A percentile compares a stretch with the other conserved stretches of the same genome.
Conservation (phyloP, 2,329 filamentous ascomycete species). For the Alternaria sp. region DNA sequence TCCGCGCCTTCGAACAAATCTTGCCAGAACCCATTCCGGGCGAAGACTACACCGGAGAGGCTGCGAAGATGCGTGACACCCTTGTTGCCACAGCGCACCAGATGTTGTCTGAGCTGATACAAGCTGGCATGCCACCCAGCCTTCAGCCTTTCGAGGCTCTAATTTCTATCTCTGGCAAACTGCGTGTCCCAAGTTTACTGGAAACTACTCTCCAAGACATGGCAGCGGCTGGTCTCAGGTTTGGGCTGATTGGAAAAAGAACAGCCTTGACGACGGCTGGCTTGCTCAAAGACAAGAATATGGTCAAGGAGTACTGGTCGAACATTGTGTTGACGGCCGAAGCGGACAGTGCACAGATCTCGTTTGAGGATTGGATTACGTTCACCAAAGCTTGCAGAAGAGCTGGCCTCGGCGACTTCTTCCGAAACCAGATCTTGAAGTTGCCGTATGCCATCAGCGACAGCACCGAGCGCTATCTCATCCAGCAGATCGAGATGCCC, state of each 20-base stretch:
- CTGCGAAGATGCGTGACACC: slow-evolving; percentile 26
- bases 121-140: slow-evolving; percentile 34
- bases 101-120: slow-evolving; percentile 29
- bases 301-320: slow-evolving; percentile 42
- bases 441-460: slow-evolving; percentile 33
- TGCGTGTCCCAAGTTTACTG: slow-evolving; percentile 34
- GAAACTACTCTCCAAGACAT: slow-evolving; percentile 33
- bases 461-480: slow-evolving; percentile 13
- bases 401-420: slow-evolving; percentile 27
- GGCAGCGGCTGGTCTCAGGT: slow-evolving; percentile 21
- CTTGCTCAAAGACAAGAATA: slow-evolving; percentile 23
- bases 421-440: slow-evolving; percentile 31
- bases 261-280: slow-evolving; percentile 39
- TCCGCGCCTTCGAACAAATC: slow-evolving; percentile 42
- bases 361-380: slow-evolving; percentile 40
- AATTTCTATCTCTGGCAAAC: slow-evolving; percentile 37
- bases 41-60: slow-evolving; percentile 24
- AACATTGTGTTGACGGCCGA: slow-evolving; percentile 30
- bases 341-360: slow-evolving; percentile 25
- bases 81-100: slow-evolving; percentile 34
- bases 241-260: slow-evolving; percentile 29
- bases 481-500: slow-evolving; percentile 6
- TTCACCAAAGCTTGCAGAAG: slow-evolving; percentile 41
- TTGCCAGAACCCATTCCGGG: slow-evolving; percentile 26
- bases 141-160: slow-evolving; percentile 33